Percentiles rank a stretch among this genome's conserved stretches.
These are phyloP conservation scores for Phycomyces nitens DNA, from an alignment of 192 early-diverging fungal genomes.

Conservation along the genomic window DNA sequence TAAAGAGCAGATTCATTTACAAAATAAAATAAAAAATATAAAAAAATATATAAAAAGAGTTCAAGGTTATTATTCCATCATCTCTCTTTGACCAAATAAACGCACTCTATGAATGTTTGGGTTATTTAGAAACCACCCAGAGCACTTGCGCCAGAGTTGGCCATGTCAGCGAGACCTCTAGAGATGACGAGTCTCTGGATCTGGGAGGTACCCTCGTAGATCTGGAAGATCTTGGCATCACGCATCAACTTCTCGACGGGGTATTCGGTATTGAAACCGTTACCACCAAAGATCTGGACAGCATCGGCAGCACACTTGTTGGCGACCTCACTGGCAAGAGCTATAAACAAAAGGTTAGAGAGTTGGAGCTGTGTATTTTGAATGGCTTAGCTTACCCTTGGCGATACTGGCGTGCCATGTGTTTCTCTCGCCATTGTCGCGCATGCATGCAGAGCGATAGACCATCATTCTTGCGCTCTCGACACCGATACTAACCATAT, in stretches of 20 bases:
- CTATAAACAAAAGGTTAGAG: not conserved
- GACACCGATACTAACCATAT: constrained; percentile 62
- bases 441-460: constrained; percentile 74
- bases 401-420: constrained; percentile 94
- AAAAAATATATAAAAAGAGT: not conserved
- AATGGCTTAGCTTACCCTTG: constrained; percentile 57
- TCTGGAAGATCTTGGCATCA: constrained; percentile 92
- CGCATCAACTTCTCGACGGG: constrained; percentile 95
- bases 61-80: too few species aligned
- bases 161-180: constrained; percentile 69
- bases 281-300: constrained; percentile 95
- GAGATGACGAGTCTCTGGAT: constrained; percentile 93
- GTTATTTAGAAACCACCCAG: constrained; percentile 27
- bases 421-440: constrained; percentile 84
- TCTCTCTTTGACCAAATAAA: too few species aligned
- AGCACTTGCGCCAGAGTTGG: constrained; percentile 26
- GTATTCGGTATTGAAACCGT: constrained; percentile 80
- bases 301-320: constrained; percentile 84
- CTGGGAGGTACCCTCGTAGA: constrained; percentile 96
- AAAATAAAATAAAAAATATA: constrained; percentile 2
- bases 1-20: not conserved
- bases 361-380: too few species aligned
- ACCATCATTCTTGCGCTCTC: constrained; percentile 88
- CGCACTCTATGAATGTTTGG: too few species aligned
- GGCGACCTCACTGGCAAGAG: constrained; percentile 75